phyloP scores from a whole-genome alignment of 176 grass and related monocot species.

The Elaeis guineensis region DNA sequence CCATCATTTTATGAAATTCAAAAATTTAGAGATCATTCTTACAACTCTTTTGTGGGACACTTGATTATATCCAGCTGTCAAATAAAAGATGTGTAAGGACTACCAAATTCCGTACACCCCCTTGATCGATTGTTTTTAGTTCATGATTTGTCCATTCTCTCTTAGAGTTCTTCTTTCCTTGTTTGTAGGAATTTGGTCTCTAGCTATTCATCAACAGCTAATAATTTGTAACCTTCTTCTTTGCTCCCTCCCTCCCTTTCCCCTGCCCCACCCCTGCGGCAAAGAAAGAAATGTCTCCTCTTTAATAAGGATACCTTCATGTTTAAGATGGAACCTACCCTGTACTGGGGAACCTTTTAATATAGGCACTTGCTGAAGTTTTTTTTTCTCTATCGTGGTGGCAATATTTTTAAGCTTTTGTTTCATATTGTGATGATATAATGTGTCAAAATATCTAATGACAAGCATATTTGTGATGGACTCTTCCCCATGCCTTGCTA shows the following conservation, averaged over 20 bases:
- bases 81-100: neutral
- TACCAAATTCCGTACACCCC: neutral
- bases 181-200: too few relatives aligned
- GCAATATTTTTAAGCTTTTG: too few relatives aligned
- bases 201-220: too few relatives aligned
- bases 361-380: neutral
- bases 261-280: too few relatives aligned
- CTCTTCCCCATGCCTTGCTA: too few relatives aligned
- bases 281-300: too few relatives aligned
- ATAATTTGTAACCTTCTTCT: too few relatives aligned
- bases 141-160: neutral
- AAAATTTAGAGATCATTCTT: conserved; percentile 4
- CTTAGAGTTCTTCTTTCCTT: neutral
- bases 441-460: too few relatives aligned
- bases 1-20: neutral
- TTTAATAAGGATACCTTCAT: neutral
- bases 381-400: too few relatives aligned
- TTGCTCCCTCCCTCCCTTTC: too few relatives aligned
- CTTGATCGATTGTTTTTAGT: conserved; percentile 9
- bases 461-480: too few relatives aligned
- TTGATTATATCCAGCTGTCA: neutral
- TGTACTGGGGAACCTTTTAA: neutral
- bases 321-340: conserved; percentile 3
- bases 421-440: too few relatives aligned
- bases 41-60: neutral